Evolutionary conservation across 257 asterid species (phyloP).

Genomic region (Solanum infundibuliforme): DNA sequence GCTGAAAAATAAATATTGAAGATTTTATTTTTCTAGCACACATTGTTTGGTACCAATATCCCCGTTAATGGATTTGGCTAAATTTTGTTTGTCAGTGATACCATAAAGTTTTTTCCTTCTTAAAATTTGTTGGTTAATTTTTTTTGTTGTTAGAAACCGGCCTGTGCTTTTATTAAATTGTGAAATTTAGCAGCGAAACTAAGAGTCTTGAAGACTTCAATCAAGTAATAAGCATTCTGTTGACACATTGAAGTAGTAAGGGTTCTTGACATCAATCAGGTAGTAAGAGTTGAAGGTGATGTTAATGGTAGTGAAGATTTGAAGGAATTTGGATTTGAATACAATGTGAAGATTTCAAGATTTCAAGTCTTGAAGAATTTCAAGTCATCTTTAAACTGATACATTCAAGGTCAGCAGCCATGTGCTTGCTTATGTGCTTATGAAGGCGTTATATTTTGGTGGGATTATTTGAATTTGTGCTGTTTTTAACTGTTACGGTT

Average conservation of each 20-base stretch:
- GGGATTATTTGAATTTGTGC: conserved; percentile 12
- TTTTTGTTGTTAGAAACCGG: conserved; percentile 12
- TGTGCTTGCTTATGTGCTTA: conserved; percentile 76
- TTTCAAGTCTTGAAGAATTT: conserved; percentile 51
- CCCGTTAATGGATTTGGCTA: background rate
- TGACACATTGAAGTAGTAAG: conserved; percentile 49
- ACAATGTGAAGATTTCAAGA: conserved; percentile 68
- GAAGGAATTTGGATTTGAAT: conserved; percentile 69
- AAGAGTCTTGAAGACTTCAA: conserved; percentile 37
- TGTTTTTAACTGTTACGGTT: background rate
- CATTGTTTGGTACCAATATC: background rate
- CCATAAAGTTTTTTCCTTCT: background rate
- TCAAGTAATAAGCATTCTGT: conserved; percentile 37
- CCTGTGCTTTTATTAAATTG: conserved; percentile 15
- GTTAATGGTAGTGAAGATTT: conserved; percentile 74
- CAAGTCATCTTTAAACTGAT: conserved; percentile 39
- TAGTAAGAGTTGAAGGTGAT: conserved; percentile 85
- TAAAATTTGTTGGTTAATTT: background rate
- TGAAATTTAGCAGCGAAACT: conserved; percentile 33
- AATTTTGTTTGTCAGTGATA: background rate
- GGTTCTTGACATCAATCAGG: conserved; percentile 58
- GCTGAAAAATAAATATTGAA: background rate
- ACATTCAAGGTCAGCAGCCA: conserved; percentile 62
- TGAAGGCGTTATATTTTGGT: conserved; percentile 37
- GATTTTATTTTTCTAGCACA: background rate